A percentile compares a stretch with the other conserved stretches of the same genome.
These are phyloP conservation scores for Cryptococcus sp. DNA, from an alignment of 1,284 basidiomycete genomes.

Conservation along the genomic window DNA sequence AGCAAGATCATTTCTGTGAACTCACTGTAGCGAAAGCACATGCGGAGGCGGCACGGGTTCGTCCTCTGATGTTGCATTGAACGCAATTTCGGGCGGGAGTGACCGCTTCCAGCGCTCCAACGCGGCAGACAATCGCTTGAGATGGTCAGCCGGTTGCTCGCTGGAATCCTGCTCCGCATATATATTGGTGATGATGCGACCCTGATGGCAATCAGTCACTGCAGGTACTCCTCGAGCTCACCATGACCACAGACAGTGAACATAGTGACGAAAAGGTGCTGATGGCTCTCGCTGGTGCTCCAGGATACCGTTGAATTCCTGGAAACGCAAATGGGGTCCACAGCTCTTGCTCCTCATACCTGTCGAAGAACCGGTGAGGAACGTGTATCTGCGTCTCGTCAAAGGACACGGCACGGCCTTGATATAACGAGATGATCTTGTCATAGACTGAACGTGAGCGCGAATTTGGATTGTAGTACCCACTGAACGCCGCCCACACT, in stretches of 20 bases:
- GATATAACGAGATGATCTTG: constrained; percentile 46
- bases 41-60: constrained; percentile 32
- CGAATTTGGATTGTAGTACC: background rate
- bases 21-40: constrained; percentile 40
- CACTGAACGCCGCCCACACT: constrained; percentile 38
- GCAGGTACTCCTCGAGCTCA: constrained; percentile 15
- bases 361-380: constrained; percentile 35
- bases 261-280: constrained; percentile 40
- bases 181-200: constrained; percentile 27
- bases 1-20: background rate
- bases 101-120: constrained; percentile 22
- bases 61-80: constrained; percentile 20
- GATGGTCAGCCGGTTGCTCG: constrained; percentile 19
- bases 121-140: constrained; percentile 17
- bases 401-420: constrained; percentile 38
- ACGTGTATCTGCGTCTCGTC: constrained; percentile 32
- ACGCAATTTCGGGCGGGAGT: constrained; percentile 19
- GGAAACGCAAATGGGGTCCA: constrained; percentile 42
- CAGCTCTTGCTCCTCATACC: constrained; percentile 41
- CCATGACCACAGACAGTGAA: constrained; percentile 38
- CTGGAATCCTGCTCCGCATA: constrained; percentile 26
- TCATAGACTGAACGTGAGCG: constrained; percentile 26
- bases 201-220: constrained; percentile 10
- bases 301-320: constrained; percentile 19
- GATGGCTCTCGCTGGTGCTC: constrained; percentile 35